These are phyloP conservation scores for Solanum lignicaule DNA, from an alignment of 257 asterid species.

Conservation along the genomic window DNA sequence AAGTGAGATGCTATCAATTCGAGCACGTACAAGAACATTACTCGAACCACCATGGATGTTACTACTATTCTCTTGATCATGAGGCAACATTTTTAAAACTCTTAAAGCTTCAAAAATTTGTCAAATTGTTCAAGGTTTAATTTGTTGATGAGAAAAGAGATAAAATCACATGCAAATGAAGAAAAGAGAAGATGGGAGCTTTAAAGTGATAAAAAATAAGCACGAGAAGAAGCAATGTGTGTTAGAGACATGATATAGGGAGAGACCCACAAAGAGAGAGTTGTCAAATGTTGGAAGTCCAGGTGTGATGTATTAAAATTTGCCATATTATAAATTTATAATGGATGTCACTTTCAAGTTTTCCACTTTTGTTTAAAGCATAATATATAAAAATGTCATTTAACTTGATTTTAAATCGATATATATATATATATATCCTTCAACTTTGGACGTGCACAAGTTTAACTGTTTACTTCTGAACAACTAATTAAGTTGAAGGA, in stretches of 20 bases:
- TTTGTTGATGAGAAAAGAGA: background rate
- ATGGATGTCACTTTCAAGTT: background rate
- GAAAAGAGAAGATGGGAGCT: background rate
- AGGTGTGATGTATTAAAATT: background rate
- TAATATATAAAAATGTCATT: too few species aligned
- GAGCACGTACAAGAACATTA: constrained; percentile 5
- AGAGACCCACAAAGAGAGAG: background rate
- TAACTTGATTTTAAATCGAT: too few species aligned
- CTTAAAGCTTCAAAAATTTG: background rate
- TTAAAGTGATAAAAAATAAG: constrained; percentile 18
- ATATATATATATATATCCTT: too few species aligned
- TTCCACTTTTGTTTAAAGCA: background rate
- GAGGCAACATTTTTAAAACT: constrained; percentile 52
- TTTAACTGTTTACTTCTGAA: background rate
- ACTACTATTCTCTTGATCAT: constrained; percentile 38
- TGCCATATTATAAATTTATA: background rate
- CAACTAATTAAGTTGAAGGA: too few species aligned
- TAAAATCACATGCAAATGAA: constrained; percentile 30
- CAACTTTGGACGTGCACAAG: too few species aligned
- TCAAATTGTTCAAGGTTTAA: background rate
- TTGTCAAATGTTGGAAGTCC: background rate
- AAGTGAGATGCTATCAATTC: constrained; percentile 15
- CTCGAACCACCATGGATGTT: constrained; percentile 17
- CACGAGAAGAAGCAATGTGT: constrained; percentile 43
- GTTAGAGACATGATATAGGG: constrained; percentile 15